phyloP scores from a whole-genome alignment of 2,329 filamentous ascomycete genomes.

The Talaromyces amestolkiae region DNA sequence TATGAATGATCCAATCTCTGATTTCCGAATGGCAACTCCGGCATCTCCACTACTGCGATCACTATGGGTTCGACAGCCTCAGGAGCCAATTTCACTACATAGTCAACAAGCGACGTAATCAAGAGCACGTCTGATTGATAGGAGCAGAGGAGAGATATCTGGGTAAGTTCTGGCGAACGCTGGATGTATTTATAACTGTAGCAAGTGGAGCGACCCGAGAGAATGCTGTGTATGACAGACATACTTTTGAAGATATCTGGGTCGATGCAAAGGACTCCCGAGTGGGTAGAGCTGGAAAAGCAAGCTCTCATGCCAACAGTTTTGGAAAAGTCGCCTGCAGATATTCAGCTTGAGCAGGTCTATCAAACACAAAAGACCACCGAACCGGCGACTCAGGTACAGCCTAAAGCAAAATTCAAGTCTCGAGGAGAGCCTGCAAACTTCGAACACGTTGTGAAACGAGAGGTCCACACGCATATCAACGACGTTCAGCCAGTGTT shows the following conservation, averaged over 20 bases:
- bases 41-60: background rate
- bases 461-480: too few species aligned
- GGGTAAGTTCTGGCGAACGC: too few species aligned
- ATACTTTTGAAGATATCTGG: background rate
- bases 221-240: background rate
- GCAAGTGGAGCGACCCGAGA: background rate
- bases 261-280: background rate
- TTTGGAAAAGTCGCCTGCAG: background rate
- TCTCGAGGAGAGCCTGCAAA: too few species aligned
- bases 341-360: background rate
- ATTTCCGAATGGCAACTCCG: background rate
- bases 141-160: background rate
- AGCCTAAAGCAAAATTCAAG: too few species aligned
- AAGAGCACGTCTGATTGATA: background rate
- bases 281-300: constrained; percentile 2
- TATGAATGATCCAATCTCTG: background rate
- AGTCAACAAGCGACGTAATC: background rate
- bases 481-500: too few species aligned
- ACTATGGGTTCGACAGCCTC: background rate
- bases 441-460: too few species aligned
- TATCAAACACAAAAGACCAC: background rate
- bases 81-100: background rate
- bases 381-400: background rate
- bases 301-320: background rate
- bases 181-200: background rate